phyloP scores from a whole-genome alignment of 2,329 filamentous ascomycete genomes.

The Rhynchosporium agropyri region DNA sequence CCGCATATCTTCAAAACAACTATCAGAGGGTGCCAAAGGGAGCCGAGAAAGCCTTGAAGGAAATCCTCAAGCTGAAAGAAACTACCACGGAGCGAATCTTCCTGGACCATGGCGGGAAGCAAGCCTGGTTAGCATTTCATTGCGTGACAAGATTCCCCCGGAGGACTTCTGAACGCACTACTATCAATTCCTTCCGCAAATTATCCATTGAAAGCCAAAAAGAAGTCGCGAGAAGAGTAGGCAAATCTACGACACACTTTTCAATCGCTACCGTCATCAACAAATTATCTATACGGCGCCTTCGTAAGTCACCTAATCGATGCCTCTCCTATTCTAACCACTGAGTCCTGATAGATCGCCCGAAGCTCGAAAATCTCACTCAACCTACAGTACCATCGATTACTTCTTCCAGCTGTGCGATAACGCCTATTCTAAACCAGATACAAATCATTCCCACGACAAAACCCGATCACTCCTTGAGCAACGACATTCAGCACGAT shows the following conservation, averaged over 20 bases:
- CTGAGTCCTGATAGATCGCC: background rate
- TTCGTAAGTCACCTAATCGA: background rate
- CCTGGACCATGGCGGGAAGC: too few relatives aligned
- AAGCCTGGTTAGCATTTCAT: background rate
- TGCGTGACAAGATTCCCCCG: slow-evolving; percentile 5
- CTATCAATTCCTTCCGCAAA: slow-evolving; percentile 20
- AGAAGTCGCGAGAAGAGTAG: background rate
- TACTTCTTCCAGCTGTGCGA: background rate
- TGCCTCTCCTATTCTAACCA: background rate
- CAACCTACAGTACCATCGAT: background rate
- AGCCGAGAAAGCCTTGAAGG: too few relatives aligned
- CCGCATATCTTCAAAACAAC: too few relatives aligned
- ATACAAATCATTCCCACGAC: background rate
- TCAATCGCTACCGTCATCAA: background rate
- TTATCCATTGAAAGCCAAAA: background rate
- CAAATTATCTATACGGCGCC: background rate
- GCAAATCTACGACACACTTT: background rate
- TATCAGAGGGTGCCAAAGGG: too few relatives aligned
- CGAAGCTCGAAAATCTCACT: slow-evolving; percentile 4
- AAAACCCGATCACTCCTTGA: background rate
- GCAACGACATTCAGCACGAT: slow-evolving; percentile 46
- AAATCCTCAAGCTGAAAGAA: too few relatives aligned
- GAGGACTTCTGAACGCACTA: slow-evolving; percentile 10
- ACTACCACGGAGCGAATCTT: too few relatives aligned
- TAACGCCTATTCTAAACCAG: slow-evolving; percentile 2